Percentiles rank a stretch among this genome's conserved stretches.
phyloP scores from a whole-genome alignment of 192 early-diverging fungal species.

The Linderina pennispora region DNA sequence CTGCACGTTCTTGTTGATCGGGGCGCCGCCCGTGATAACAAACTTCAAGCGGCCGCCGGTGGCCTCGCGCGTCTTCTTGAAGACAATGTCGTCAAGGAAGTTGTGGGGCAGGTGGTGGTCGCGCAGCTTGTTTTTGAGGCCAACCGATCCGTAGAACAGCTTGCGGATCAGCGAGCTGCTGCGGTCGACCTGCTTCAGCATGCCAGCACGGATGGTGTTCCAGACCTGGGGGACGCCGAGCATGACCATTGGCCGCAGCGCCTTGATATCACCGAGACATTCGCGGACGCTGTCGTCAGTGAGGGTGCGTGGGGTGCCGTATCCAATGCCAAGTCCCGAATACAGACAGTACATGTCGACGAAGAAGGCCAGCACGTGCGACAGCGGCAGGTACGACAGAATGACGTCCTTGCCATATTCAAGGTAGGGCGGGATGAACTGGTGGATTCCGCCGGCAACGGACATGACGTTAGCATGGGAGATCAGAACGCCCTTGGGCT shows the following conservation, averaged over 20 bases:
- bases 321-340: slow-evolving; percentile 59
- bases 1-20: slow-evolving; percentile 81
- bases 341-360: slow-evolving; percentile 66
- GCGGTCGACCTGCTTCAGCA: slow-evolving; percentile 61
- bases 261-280: slow-evolving; percentile 74
- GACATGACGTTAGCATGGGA: slow-evolving; percentile 78
- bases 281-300: slow-evolving; percentile 67
- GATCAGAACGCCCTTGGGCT: slow-evolving; percentile 91
- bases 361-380: slow-evolving; percentile 82
- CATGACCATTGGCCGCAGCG: slow-evolving; percentile 69
- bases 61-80: slow-evolving; percentile 79
- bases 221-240: slow-evolving; percentile 79
- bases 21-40: slow-evolving; percentile 85
- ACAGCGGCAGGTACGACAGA: slow-evolving; percentile 78
- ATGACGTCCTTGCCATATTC: slow-evolving; percentile 47
- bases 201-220: slow-evolving; percentile 86
- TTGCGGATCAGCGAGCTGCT: slow-evolving; percentile 52
- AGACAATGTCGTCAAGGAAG: slow-evolving; percentile 73
- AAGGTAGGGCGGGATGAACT: slow-evolving; percentile 33
- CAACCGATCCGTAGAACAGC: slow-evolving; percentile 71
- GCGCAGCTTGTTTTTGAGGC: slow-evolving; percentile 59
- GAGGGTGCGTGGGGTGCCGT: slow-evolving; percentile 63
- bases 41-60: slow-evolving; percentile 84
- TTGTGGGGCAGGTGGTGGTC: slow-evolving; percentile 57
- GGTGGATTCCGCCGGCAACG: slow-evolving; percentile 45